phyloP scores from a whole-genome alignment of 768 basidiomycete genomes.

The Boletus pseudo-olivaceus region DNA sequence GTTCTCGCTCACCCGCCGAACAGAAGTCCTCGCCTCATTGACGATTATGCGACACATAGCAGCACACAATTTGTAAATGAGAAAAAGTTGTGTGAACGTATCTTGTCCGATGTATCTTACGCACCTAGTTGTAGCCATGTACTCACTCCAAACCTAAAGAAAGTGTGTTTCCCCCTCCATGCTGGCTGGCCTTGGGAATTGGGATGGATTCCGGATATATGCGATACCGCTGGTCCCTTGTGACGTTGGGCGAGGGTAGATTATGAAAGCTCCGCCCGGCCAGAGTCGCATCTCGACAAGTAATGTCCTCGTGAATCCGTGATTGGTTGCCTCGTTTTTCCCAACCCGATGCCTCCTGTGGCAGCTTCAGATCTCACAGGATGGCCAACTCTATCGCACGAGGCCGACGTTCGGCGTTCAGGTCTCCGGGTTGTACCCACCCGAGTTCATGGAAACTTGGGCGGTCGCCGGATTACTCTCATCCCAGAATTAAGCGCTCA shows the following conservation, averaged over 20 bases:
- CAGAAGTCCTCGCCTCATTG: slow-evolving; percentile 59
- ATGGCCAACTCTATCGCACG: slow-evolving; percentile 19
- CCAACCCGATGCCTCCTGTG: not conserved
- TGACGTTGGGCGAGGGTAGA: slow-evolving; percentile 3
- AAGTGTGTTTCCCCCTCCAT: not conserved
- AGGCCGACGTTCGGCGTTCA: not conserved
- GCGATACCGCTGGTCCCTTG: not conserved
- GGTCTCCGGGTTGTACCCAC: not conserved
- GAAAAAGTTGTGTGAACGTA: not conserved
- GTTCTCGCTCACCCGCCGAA: slow-evolving; percentile 9
- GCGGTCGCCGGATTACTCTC: not conserved
- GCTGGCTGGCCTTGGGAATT: not conserved
- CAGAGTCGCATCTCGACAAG: not conserved
- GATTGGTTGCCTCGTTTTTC: not conserved
- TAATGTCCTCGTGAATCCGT: not conserved
- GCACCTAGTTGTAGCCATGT: slow-evolving; percentile 7
- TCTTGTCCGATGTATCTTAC: slow-evolving; percentile 11
- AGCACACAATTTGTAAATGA: slow-evolving; percentile 38
- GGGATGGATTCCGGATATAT: slow-evolving; percentile 3
- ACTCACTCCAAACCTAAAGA: slow-evolving; percentile 1
- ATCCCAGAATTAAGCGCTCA: not conserved
- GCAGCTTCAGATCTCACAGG: slow-evolving; percentile 4
- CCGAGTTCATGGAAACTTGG: not conserved
- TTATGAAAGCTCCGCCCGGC: not conserved
- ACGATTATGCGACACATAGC: slow-evolving; percentile 65